phyloP scores from a whole-genome alignment of 305 asterid genomes.

The Fraxinus greggii region DNA sequence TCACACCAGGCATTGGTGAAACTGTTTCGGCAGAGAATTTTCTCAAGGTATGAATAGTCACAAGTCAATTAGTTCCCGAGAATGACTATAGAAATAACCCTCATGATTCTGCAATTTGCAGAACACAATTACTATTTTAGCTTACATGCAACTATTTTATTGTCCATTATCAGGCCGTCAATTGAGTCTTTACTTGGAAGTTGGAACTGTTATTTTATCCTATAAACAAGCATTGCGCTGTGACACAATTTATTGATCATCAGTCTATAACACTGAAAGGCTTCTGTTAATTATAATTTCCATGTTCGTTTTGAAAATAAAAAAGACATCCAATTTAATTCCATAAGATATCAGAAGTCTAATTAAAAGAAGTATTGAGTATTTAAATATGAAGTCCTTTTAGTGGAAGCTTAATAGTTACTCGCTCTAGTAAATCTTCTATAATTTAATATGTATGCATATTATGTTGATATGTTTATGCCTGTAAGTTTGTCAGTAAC shows the following conservation, averaged over 20 bases:
- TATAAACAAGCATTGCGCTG: background rate
- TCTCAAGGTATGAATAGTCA: constrained; percentile 63
- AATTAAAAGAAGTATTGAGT: background rate
- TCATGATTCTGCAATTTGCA: background rate
- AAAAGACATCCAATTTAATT: background rate
- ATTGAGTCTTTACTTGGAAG: background rate
- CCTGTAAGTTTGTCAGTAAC: background rate
- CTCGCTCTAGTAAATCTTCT: background rate
- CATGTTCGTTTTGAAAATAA: background rate
- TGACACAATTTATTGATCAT: background rate
- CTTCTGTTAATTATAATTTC: background rate
- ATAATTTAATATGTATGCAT: background rate
- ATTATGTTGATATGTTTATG: background rate
- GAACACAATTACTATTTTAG: background rate
- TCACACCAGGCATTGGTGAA: constrained; percentile 33
- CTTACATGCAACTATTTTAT: constrained; percentile 1
- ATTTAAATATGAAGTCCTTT: background rate
- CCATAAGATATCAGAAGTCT: background rate
- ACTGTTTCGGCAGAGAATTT: constrained; percentile 79
- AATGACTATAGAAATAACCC: background rate
- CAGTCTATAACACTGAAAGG: background rate
- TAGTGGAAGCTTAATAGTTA: background rate
- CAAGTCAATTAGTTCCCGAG: background rate
- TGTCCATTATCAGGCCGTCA: background rate
- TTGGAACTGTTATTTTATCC: background rate